Conservation (phyloP, 2,329 filamentous ascomycete species). For the Thelonectria blattea region DNA sequence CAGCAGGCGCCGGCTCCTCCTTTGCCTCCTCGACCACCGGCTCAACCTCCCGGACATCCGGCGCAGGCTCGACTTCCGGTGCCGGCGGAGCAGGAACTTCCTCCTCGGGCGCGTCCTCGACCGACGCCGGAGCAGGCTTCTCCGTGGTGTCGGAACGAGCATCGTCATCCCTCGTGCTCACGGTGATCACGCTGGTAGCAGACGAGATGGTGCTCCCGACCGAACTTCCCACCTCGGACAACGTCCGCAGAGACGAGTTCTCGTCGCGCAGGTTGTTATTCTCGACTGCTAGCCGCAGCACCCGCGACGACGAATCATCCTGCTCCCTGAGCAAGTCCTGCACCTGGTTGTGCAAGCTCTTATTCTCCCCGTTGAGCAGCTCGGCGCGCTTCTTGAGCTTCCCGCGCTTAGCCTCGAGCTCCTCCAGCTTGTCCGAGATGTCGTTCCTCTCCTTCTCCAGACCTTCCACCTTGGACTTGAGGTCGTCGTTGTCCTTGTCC, state of each 20-base stretch:
- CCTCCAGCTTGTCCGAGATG: conserved; percentile 28
- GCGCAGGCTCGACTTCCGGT: conserved; percentile 16
- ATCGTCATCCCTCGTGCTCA: conserved; percentile 22
- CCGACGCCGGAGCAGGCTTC: conserved; percentile 28
- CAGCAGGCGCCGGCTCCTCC: conserved; percentile 2
- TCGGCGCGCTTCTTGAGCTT: conserved; percentile 36
- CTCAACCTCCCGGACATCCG: conserved; percentile 5
- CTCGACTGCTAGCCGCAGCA: conserved; percentile 34
- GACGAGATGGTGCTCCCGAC: conserved; percentile 32
- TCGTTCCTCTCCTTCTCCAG: conserved; percentile 35
- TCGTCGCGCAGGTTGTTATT: conserved; percentile 30
- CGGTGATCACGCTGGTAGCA: conserved; percentile 12
- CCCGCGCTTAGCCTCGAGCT: conserved; percentile 33
- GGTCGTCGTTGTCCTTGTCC: conserved; percentile 32
- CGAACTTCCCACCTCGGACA: conserved; percentile 32
- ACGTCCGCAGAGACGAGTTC: conserved; percentile 29
- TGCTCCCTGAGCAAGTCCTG: conserved; percentile 31
- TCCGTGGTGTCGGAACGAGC: conserved; percentile 33
- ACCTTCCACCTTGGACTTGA: conserved; percentile 33
- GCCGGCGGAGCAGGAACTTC: conserved; percentile 6
- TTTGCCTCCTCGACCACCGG: conserved; percentile 16
- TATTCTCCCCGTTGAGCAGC: conserved; percentile 27
- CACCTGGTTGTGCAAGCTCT: conserved; percentile 28
- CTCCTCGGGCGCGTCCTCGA: conserved; percentile 16
- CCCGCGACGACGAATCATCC: conserved; percentile 32